These are phyloP conservation scores for Rhynchospora pubera DNA, from an alignment of 176 grass and related monocot species.

Conservation along the genomic window DNA sequence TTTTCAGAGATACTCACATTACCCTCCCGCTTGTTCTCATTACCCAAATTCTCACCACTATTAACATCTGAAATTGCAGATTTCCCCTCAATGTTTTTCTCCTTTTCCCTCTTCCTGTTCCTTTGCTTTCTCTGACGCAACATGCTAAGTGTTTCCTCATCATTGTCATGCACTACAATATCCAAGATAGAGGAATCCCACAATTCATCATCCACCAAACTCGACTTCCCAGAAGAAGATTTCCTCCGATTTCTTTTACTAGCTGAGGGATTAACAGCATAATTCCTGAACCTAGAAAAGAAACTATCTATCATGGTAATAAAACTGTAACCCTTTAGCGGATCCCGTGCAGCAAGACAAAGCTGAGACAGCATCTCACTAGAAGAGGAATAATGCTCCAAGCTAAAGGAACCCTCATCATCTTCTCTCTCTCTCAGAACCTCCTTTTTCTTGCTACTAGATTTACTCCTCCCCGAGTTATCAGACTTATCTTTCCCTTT, in stretches of 20 bases:
- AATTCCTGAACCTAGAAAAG: constrained; percentile 42
- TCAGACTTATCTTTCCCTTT: constrained; percentile 7
- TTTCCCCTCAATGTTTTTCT: constrained; percentile 30
- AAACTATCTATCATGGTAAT: constrained; percentile 32
- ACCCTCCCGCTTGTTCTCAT: constrained; percentile 18
- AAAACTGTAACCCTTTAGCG: constrained; percentile 35
- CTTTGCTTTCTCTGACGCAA: constrained; percentile 41
- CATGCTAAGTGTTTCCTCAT: constrained; percentile 30
- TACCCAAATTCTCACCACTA: background rate
- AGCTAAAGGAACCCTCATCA: background rate
- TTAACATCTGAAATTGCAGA: background rate
- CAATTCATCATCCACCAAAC: constrained; percentile 33
- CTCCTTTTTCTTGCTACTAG: constrained; percentile 25
- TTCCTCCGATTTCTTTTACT: constrained; percentile 5
- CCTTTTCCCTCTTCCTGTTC: constrained; percentile 18
- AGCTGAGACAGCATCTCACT: constrained; percentile 62
- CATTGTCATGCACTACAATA: constrained; percentile 41
- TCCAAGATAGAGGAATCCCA: constrained; percentile 61
- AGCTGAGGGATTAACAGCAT: constrained; percentile 26
- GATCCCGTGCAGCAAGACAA: constrained; percentile 38
- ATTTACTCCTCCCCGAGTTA: background rate
- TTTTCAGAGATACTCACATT: background rate
- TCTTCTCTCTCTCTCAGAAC: background rate
- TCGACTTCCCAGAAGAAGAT: constrained; percentile 16
- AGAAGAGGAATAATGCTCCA: constrained; percentile 25